Conservation (phyloP, 306 rosid genomes). For the Vigna reflexopilosa region DNA sequence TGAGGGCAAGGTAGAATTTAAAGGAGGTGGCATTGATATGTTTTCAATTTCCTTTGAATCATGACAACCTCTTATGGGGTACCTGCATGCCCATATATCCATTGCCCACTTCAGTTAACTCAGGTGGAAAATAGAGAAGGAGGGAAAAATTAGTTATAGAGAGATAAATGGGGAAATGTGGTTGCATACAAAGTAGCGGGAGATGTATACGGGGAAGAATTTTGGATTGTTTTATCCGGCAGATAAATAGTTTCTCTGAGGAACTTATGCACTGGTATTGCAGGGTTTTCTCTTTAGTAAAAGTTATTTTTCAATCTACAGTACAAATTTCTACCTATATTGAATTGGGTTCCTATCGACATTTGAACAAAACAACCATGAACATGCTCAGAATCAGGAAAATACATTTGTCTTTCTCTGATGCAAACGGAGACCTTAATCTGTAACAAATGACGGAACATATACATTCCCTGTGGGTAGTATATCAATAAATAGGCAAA, state of each 20-base stretch:
- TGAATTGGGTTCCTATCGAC: not conserved
- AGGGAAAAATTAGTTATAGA: no score
- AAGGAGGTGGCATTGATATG: no score
- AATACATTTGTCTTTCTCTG: not conserved
- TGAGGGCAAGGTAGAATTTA: no score
- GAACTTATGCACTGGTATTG: not conserved
- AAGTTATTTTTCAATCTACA: not conserved
- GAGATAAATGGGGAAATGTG: no score
- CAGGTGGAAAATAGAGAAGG: no score
- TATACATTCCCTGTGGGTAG: conserved; percentile 18
- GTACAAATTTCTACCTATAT: not conserved
- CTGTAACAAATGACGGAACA: not conserved
- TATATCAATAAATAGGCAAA: not conserved
- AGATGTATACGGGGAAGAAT: no score
- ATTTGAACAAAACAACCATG: conserved; percentile 2
- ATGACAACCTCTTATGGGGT: no score
- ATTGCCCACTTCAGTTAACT: no score
- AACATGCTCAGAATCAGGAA: not conserved
- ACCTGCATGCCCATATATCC: no score
- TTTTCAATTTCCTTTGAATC: no score
- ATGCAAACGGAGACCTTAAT: not conserved
- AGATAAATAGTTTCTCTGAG: not conserved
- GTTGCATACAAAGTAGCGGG: no score
- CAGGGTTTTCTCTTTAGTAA: not conserved
- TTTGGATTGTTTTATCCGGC: not conserved